Percentiles rank a stretch among this genome's conserved stretches.
These are phyloP conservation scores for Fomitopsis schrenkii DNA, from an alignment of 1,284 basidiomycete genomes.

Conservation along the genomic window DNA sequence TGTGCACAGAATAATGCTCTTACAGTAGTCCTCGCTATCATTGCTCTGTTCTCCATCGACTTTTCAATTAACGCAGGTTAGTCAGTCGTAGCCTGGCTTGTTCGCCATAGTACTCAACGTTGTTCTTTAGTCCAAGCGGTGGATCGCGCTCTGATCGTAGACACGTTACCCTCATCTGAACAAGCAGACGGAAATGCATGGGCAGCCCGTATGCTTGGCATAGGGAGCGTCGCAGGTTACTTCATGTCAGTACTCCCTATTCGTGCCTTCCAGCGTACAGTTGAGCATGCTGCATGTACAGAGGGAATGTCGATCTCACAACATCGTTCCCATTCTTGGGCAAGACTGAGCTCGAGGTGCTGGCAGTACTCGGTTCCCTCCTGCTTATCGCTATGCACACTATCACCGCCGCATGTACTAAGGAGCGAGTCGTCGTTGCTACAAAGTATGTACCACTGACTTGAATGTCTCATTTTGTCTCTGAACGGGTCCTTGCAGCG, in stretches of 20 bases:
- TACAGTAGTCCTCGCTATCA: conserved; percentile 77
- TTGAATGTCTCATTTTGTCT: not conserved
- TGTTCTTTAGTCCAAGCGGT: conserved; percentile 64
- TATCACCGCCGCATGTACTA: conserved; percentile 62
- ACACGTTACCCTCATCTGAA: conserved; percentile 59
- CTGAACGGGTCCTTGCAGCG: conserved; percentile 15
- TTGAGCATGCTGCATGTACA: conserved; percentile 18
- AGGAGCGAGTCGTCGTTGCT: conserved; percentile 72
- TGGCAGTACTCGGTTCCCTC: conserved; percentile 52
- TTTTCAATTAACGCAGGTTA: conserved; percentile 87
- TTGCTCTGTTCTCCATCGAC: conserved; percentile 88
- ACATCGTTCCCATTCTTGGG: conserved; percentile 67
- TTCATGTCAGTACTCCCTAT: conserved; percentile 60
- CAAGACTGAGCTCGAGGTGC: conserved; percentile 75
- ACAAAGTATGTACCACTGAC: conserved; percentile 30
- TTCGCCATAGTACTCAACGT: not conserved
- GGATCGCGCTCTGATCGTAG: conserved; percentile 79
- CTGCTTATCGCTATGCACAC: conserved; percentile 51
- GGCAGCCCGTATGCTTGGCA: conserved; percentile 86
- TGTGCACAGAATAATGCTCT: conserved; percentile 51
- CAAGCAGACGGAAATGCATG: conserved; percentile 93
- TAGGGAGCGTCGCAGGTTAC: conserved; percentile 83
- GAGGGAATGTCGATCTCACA: conserved; percentile 74
- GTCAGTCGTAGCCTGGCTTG: conserved; percentile 12
- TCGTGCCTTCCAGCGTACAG: not conserved